Conservation (phyloP, 2,329 filamentous ascomycete genomes). For the Tolypocladium tropicale region DNA sequence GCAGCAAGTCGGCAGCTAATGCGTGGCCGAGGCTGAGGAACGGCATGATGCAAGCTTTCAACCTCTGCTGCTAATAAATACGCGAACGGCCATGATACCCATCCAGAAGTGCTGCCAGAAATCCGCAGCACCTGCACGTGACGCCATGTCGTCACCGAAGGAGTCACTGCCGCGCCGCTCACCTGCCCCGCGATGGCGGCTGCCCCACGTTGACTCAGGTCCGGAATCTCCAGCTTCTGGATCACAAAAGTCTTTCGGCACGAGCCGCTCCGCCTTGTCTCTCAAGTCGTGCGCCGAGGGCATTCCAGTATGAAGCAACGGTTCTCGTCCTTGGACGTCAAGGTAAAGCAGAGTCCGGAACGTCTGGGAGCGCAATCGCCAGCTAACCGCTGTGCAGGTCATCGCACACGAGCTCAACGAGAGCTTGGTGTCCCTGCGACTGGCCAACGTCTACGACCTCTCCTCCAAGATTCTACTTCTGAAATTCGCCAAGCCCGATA, state of each 20-base stretch:
- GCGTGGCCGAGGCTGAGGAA: not conserved
- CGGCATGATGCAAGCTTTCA: not conserved
- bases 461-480: constrained; percentile 91
- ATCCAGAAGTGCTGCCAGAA: not conserved
- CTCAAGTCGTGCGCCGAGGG: not conserved
- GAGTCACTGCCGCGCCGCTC: not conserved
- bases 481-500: constrained; percentile 85
- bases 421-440: constrained; percentile 64
- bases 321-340: constrained; percentile 71
- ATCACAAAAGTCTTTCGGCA: constrained; percentile 1
- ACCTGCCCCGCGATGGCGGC: constrained; percentile 5
- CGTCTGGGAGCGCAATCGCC: not conserved
- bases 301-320: constrained; percentile 59
- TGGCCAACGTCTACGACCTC: constrained; percentile 93
- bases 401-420: constrained; percentile 86
- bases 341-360: constrained; percentile 29
- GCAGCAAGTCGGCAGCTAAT: too few relatives aligned
- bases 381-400: constrained; percentile 44
- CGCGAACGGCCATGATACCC: too few relatives aligned
- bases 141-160: constrained; percentile 3
- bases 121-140: constrained; percentile 3
- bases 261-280: not conserved
- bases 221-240: not conserved
- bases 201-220: constrained; percentile 4
- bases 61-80: too few relatives aligned